A percentile compares a stretch with the other conserved stretches of the same genome.
Conservation (phyloP, 495 filamentous ascomycete species). For the Aspergillus steynii region DNA sequence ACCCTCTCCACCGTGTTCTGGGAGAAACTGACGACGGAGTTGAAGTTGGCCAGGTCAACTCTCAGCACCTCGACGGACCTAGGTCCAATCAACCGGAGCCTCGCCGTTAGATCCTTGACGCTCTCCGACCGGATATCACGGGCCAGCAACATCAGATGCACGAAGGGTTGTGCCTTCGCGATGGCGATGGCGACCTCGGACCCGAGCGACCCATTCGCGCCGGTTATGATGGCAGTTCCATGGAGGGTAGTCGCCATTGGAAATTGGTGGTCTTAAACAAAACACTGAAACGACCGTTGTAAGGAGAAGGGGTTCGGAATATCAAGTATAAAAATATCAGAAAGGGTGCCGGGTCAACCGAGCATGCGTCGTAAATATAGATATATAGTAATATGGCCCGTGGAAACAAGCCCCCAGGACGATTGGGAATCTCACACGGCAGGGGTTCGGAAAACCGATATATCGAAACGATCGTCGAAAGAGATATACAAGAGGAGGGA, state of each 20-base stretch:
- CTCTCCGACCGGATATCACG: constrained; percentile 36
- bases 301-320: neutral
- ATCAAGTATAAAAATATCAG: neutral
- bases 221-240: constrained; percentile 45
- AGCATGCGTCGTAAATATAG: constrained; percentile 5
- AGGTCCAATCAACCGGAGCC: constrained; percentile 40
- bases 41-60: constrained; percentile 37
- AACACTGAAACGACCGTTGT: neutral
- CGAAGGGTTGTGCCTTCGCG: constrained; percentile 40
- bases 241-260: constrained; percentile 40
- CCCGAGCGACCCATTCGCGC: constrained; percentile 40
- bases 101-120: constrained; percentile 28
- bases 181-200: constrained; percentile 43
- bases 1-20: constrained; percentile 39
- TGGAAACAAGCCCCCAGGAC: neutral
- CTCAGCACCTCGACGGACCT: constrained; percentile 39
- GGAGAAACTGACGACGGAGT: constrained; percentile 35
- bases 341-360: constrained; percentile 4
- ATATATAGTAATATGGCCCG: neutral
- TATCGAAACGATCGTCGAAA: neutral
- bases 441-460: neutral
- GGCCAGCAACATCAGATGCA: constrained; percentile 38
- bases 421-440: neutral
- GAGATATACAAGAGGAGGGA: neutral
- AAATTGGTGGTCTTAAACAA: neutral